Evolutionary conservation across 2,329 filamentous ascomycete genomes (phyloP).

Genomic region (Didymella keratinophila): DNA sequence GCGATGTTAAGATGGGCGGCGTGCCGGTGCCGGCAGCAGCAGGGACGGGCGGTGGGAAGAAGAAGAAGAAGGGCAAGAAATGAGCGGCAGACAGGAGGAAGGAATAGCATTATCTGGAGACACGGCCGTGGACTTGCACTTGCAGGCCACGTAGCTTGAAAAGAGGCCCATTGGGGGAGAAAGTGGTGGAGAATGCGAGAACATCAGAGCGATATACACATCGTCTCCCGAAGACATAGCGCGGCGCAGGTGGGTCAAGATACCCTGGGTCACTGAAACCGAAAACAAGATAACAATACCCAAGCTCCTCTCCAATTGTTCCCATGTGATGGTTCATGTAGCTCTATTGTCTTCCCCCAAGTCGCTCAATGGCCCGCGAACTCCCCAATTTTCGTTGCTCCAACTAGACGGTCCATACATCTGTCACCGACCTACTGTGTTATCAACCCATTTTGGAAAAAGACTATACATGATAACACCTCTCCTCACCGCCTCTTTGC

Average conservation of each 20-base stretch:
- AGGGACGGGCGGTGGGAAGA: conserved; percentile 53
- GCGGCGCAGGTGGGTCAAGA: conserved; percentile 11
- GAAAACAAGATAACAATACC: background rate
- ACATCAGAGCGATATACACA: background rate
- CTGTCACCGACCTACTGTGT: too few relatives aligned
- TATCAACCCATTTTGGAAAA: too few relatives aligned
- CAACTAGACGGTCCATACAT: too few relatives aligned
- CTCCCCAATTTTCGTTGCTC: too few relatives aligned
- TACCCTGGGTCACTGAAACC: conserved; percentile 13
- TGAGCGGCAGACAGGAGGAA: conserved; percentile 33
- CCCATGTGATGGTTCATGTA: background rate
- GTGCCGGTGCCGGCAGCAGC: conserved; percentile 34
- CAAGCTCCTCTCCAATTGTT: background rate
- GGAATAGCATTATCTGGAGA: background rate
- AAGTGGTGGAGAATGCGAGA: background rate
- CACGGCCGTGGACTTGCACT: background rate
- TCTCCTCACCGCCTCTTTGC: too few relatives aligned
- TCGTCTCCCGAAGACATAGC: background rate
- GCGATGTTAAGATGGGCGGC: conserved; percentile 42
- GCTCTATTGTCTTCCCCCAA: too few relatives aligned
- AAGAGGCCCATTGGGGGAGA: background rate
- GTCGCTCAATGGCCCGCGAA: too few relatives aligned
- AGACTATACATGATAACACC: too few relatives aligned
- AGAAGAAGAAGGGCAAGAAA: conserved; percentile 62
- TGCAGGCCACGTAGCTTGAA: background rate